Evolutionary conservation across 257 asterid genomes (phyloP).

Genomic region (Forsythia suspensa): DNA sequence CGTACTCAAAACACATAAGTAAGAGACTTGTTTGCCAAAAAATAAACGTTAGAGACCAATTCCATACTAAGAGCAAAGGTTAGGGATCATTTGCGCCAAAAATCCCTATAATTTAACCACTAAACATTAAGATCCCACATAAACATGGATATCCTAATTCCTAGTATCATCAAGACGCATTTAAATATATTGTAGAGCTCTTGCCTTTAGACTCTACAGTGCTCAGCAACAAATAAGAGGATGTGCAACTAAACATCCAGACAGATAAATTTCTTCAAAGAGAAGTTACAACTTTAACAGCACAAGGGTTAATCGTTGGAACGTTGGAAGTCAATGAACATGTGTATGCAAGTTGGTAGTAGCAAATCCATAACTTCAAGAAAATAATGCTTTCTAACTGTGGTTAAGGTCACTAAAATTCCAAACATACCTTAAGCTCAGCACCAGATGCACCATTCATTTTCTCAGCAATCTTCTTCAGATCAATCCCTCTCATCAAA

Average conservation of each 20-base stretch:
- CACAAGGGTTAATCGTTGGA: background rate
- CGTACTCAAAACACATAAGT: too few relatives aligned
- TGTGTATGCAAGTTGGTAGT: background rate
- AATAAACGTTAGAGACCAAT: too few relatives aligned
- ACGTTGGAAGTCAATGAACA: background rate
- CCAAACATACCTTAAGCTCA: conserved; percentile 53
- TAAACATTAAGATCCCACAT: background rate
- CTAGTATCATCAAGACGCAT: background rate
- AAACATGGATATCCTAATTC: background rate
- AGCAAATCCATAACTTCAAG: background rate
- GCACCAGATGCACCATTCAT: conserved; percentile 83
- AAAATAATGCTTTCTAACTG: conserved; percentile 3
- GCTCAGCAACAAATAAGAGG: background rate
- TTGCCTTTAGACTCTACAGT: background rate
- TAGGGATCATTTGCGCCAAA: too few relatives aligned
- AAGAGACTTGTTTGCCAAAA: too few relatives aligned
- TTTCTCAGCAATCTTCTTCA: conserved; percentile 75
- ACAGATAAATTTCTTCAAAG: background rate
- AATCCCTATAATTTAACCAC: background rate
- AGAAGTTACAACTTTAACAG: background rate
- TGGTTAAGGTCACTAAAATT: background rate
- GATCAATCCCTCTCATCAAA: conserved; percentile 70
- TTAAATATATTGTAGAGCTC: background rate
- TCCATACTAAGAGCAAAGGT: too few relatives aligned
- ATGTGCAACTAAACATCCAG: background rate